These are phyloP conservation scores for Cerioporus squamosus DNA, from an alignment of 1,284 basidiomycete species.

Conservation along the genomic window DNA sequence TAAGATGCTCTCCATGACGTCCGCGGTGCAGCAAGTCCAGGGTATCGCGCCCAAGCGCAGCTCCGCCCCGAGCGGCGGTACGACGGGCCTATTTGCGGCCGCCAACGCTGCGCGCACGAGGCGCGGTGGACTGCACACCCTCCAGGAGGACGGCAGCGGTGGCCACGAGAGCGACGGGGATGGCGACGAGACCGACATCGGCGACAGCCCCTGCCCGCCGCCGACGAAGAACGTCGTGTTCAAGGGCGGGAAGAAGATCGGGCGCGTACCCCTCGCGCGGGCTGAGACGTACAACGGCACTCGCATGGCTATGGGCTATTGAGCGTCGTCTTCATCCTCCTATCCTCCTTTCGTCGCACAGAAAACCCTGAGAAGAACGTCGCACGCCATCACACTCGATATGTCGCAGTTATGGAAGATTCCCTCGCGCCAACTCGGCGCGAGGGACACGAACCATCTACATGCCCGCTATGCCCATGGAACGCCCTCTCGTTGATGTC, in stretches of 20 bases:
- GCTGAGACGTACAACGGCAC: conserved; percentile 69
- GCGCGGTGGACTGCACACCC: conserved; percentile 58
- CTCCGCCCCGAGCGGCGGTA: conserved; percentile 54
- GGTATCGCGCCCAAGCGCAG: conserved; percentile 52
- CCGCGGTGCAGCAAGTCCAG: conserved; percentile 30
- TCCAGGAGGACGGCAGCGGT: conserved; percentile 67
- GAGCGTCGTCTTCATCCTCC: conserved; percentile 1
- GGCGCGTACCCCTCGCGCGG: conserved; percentile 50
- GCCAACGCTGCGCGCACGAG: conserved; percentile 65
- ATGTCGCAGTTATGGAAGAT: conserved; percentile 19
- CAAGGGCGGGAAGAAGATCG: conserved; percentile 56
- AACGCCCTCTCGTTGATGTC: conserved; percentile 25
- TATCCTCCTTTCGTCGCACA: not conserved
- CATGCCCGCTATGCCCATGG: conserved; percentile 23
- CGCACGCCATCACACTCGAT: conserved; percentile 10
- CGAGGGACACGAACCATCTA: conserved; percentile 4
- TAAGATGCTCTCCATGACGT: conserved; percentile 39
- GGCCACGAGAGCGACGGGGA: conserved; percentile 67
- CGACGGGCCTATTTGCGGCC: conserved; percentile 63
- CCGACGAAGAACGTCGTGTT: conserved; percentile 57
- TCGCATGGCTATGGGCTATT: conserved; percentile 38
- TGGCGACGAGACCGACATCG: conserved; percentile 75
- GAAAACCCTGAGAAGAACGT: conserved; percentile 11
- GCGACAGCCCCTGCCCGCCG: conserved; percentile 82
- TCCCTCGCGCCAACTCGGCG: not conserved